Conservation (phyloP, 2,329 filamentous ascomycete genomes). For the Metarhizium sp. region DNA sequence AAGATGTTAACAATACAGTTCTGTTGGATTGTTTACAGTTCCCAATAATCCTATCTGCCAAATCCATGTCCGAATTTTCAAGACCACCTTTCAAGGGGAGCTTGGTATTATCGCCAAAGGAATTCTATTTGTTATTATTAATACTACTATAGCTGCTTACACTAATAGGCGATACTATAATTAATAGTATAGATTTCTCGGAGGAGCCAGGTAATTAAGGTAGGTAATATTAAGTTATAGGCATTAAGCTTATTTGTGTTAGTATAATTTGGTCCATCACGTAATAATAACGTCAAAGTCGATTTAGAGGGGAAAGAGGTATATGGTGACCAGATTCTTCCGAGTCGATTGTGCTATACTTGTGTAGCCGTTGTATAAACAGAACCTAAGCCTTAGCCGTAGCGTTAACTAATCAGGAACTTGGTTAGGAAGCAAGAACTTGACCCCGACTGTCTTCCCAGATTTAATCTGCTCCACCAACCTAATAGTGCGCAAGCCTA, state of each 20-base stretch:
- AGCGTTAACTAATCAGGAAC: neutral
- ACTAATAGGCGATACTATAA: neutral
- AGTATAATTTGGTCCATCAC: neutral
- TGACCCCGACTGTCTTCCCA: neutral
- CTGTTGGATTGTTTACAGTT: too few species aligned
- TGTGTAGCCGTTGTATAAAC: neutral
- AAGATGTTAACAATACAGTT: too few species aligned
- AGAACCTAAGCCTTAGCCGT: neutral
- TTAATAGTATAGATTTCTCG: neutral
- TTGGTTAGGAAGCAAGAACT: neutral
- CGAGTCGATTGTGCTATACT: neutral
- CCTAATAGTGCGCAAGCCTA: neutral
- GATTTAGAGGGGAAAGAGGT: neutral
- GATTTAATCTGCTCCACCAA: neutral
- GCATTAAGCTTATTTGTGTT: neutral
- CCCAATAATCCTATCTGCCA: too few species aligned
- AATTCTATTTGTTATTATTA: neutral
- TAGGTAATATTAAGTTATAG: neutral
- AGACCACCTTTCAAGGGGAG: neutral
- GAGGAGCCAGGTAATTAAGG: neutral
- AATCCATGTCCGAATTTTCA: too few species aligned
- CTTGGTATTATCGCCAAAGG: neutral
- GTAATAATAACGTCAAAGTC: neutral
- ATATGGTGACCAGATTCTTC: neutral
- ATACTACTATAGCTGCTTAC: neutral